Base-by-base conservation (phyloP, 2,329 filamentous ascomycete species). In the Scedosporium apiospermum region DNA sequence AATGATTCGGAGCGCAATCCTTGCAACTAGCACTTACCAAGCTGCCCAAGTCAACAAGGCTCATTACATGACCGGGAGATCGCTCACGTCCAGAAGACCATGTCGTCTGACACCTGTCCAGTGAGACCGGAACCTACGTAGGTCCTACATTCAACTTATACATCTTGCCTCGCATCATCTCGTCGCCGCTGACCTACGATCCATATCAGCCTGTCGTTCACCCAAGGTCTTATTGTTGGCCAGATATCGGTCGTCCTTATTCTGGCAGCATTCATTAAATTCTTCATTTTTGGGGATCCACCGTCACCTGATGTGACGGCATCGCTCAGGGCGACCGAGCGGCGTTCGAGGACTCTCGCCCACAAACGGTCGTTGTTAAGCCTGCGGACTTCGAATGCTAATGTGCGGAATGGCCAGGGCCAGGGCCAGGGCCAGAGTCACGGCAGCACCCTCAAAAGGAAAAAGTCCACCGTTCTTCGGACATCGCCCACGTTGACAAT, bases 281-380 rank as follows among this genome's bases (percentile, higher is more conserved):
- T 97, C 84, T 99, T 99, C 83, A 98, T 99, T 71, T 98, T 99
- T 72, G 95, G 95, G 69, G 95, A 98, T 72, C 87, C 91, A 4
- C 91, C 92, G 0, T 91, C 90, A 1, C 82, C 91, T 65, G 92
- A 96, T 66, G 86, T 88, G 62, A 90, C 89, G 21, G 90, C 91
- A 12, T 82, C 90, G 6, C 79, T 89, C 53, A 86, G 89, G 67
- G 90, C 89, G 63, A 88, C 88, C 10, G 87, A 91, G 67, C 85
- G 90, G 27, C 85, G 88, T 64, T 86, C 88, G 61, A 82, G 88
- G 66, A 90, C 89, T 1, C 80, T 92, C 62, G 86, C 88, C 26
- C 91, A 96, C 75, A 87, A 88, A 72, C 85, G 88, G 65, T 90
- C 89, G 16, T 82, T 90, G 55, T 82, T 91, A 53, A 86, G 85